Base-by-base conservation (phyloP, 257 asterid species). In the Perilla frutescens region DNA sequence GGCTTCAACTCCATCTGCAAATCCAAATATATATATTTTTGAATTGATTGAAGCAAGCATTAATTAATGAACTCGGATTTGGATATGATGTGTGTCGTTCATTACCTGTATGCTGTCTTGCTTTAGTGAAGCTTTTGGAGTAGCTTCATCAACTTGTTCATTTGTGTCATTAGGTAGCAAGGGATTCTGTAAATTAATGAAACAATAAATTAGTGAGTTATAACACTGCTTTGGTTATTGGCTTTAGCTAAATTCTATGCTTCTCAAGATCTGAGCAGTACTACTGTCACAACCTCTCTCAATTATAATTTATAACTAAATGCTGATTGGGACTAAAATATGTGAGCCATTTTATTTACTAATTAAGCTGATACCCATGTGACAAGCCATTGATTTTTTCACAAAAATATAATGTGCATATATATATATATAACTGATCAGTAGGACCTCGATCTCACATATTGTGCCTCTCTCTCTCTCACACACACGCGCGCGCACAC, bases 1-100 rank as follows among this genome's bases (percentile, higher is more conserved):
- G 66, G 81, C 62, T 67, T 74, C 29, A 81, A 78, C 57, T 80
- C 82, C 83, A 81, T 68, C 87, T 82, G 71, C 43, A 54, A 61
- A 50, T 34, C 15, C 4, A 55, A 7, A n/a, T 53, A 50, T 44
- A 44, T 15, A 26, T 56, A 15, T 34, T 36, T n/a, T 62, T 8
- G 6, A 20, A 20, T 20, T 41, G 32, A 40, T 7, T 44, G 55
- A 12, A 62, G 34, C 26, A 8, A 62, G 34, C 37, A 8, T 63
- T 49, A 13, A 15, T 12, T 34, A 4, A 43, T 8, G 11, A 50
- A 44, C 5, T 45, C 12, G n/a, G 45, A 40, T 61, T 5, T 12
- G 62, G 72, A 47, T 13, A 7, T 4, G 72, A 47, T 13, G 11
- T 4, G 68, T 36, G 59, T 68, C 54, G 54, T 82, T 4, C 5